A percentile compares a stretch with the other conserved stretches of the same genome.
These are phyloP conservation scores for Umbelopsis ramanniana DNA, from an alignment of 192 early-diverging fungal genomes.

Conservation along the genomic window DNA sequence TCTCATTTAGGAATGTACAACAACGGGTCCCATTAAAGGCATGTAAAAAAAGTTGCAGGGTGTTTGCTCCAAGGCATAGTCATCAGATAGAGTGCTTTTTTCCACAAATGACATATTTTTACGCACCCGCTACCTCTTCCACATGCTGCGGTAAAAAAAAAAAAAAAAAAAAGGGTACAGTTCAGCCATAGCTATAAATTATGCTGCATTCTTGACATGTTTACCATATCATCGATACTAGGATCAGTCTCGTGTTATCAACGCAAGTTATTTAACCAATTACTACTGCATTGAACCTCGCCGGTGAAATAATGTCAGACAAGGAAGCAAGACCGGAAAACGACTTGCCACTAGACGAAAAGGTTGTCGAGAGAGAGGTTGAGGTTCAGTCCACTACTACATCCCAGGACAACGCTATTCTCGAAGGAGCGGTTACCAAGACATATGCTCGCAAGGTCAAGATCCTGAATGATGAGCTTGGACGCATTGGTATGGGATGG, in stretches of 20 bases:
- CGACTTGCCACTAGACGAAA: not conserved
- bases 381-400: not conserved
- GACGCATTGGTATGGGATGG: conserved; percentile 7
- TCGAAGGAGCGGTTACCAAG: not conserved
- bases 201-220: not conserved
- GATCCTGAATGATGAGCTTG: not conserved
- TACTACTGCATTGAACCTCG: not conserved
- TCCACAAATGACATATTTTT: not conserved
- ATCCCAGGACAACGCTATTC: conserved; percentile 6
- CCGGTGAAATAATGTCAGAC: not conserved
- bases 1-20: not conserved
- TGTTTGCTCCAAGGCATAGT: not conserved
- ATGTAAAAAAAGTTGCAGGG: not conserved
- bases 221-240: too few relatives aligned
- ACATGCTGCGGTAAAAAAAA: not conserved
- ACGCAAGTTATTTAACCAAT: too few relatives aligned
- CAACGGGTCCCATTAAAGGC: not conserved
- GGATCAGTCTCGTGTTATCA: too few relatives aligned
- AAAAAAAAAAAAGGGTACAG: too few relatives aligned
- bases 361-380: not conserved
- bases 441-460: not conserved
- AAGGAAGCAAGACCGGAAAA: not conserved
- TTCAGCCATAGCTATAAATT: too few relatives aligned
- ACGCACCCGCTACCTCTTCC: not conserved
- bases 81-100: not conserved